phyloP scores from a whole-genome alignment of 2,329 filamentous ascomycete genomes.

The Mariannaea sp. region DNA sequence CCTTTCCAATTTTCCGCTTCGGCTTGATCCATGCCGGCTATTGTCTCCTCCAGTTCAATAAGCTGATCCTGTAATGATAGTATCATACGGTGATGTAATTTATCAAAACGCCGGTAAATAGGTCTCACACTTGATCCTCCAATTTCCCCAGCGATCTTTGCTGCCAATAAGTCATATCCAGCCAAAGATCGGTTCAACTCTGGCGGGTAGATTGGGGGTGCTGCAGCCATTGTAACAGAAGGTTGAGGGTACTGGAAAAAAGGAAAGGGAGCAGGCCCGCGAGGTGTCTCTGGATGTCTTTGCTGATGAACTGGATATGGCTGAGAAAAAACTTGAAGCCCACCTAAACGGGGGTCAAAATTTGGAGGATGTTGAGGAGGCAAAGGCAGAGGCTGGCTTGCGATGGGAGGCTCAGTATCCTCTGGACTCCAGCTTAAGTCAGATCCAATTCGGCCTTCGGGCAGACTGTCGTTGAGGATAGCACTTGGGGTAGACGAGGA shows the following conservation, averaged over 20 bases:
- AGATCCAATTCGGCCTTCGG: slow-evolving; percentile 29
- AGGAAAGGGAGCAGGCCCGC: slow-evolving; percentile 8
- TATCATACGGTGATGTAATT: slow-evolving; percentile 79
- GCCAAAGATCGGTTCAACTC: slow-evolving; percentile 49
- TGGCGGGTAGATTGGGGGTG: not conserved
- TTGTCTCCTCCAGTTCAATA: slow-evolving; percentile 76
- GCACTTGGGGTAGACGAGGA: slow-evolving; percentile 57
- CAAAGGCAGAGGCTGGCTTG: slow-evolving; percentile 8
- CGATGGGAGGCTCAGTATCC: slow-evolving; percentile 9
- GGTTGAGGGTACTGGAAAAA: slow-evolving; percentile 18
- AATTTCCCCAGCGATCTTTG: slow-evolving; percentile 49
- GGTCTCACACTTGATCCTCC: slow-evolving; percentile 51
- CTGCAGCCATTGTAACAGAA: slow-evolving; percentile 5
- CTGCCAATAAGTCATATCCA: slow-evolving; percentile 68
- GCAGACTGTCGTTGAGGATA: slow-evolving; percentile 53
- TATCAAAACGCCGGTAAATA: slow-evolving; percentile 82
- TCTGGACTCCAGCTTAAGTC: slow-evolving; percentile 23
- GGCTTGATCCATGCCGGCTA: slow-evolving; percentile 68
- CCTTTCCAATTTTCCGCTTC: slow-evolving; percentile 54
- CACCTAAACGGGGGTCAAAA: slow-evolving; percentile 12
- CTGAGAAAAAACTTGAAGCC: slow-evolving; percentile 1
- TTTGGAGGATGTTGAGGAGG: slow-evolving; percentile 6
- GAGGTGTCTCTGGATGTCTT: slow-evolving; percentile 12
- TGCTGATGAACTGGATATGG: slow-evolving; percentile 5
- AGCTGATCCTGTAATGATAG: slow-evolving; percentile 87